Base-by-base conservation (phyloP, 192 early-diverging fungal species). In the Phlyctochytrium bullatum region DNA sequence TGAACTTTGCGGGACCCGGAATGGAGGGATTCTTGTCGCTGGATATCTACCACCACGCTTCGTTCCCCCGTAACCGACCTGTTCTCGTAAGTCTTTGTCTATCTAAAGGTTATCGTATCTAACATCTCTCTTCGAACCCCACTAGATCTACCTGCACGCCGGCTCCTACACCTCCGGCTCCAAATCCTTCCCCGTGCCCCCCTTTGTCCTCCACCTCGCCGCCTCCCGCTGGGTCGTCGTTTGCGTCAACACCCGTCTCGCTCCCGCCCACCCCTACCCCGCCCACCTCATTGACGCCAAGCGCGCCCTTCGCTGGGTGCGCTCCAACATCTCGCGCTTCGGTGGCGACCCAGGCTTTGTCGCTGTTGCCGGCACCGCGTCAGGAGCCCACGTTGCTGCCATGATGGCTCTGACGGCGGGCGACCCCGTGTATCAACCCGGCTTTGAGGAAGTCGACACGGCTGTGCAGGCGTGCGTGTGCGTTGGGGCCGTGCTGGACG, bases 261-360 rank as follows among this genome's bases (percentile, higher is more conserved):
- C 66, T 0, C 63, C 82, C 14, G 63, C 70, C 25, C 64, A 67
- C 30, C 65, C 73, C 29, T 84, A 84, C 65, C 80, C 85, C 1
- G 73, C 71, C 17, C 88, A 88, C 50, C 56, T 89, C 23, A 73
- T 84, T 25, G 86, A 89, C 64, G 80, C 80, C 59, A 89, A 89
- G 66, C 77, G 88, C 4, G 83, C 86, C 29, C 57, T 89, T 23
- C 74, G 88, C 32, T 89, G 88, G 88, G 75, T 86, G 29, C 84
- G 83, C 51, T 53, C 75, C 33, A 80, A 80, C 54, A 87, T 87
- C 61, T 60, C 61, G 52, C 61, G 58, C 3, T 89, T 81, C 72
- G 86, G 86, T 52, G 88, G 88, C 2, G 78, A 89, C 65, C 80
- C 84, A 2, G 52, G 72, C n/a, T 87, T 84, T 36, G 73, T 89